Percentiles rank a stretch among this genome's conserved stretches.
Conservation (phyloP, 176 grass and related monocot species). For the Musa beccarii region DNA sequence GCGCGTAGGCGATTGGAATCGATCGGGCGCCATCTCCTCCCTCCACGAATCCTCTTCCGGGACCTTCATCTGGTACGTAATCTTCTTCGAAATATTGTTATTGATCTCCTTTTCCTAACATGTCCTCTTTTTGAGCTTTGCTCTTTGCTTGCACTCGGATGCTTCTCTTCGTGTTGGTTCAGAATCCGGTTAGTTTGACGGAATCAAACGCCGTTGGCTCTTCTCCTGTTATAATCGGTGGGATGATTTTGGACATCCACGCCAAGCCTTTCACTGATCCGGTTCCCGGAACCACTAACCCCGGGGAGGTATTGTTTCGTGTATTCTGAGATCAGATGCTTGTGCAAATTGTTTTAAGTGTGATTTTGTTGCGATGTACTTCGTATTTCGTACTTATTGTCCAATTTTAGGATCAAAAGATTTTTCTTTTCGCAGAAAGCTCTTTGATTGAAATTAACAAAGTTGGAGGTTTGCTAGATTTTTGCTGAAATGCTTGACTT, state of each 20-base stretch:
- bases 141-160: not conserved
- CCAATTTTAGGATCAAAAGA: too few species aligned
- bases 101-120: not conserved
- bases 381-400: not conserved
- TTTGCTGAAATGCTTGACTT: too few species aligned
- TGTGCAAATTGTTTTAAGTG: not conserved
- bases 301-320: conserved; percentile 36
- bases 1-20: conserved; percentile 34
- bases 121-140: not conserved
- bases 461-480: too few species aligned
- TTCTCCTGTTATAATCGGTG: conserved; percentile 49
- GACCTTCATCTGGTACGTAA: conserved; percentile 21
- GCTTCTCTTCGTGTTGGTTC: not conserved
- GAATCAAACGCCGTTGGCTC: not conserved
- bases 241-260: conserved; percentile 68
- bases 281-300: conserved; percentile 43
- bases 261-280: conserved; percentile 43
- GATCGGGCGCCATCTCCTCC: conserved; percentile 38
- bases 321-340: not conserved
- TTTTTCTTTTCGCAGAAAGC: too few species aligned
- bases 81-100: not conserved
- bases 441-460: too few species aligned
- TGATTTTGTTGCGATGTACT: not conserved
- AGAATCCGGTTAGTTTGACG: conserved; percentile 23
- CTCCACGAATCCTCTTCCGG: not conserved